phyloP scores from a whole-genome alignment of 169 alveolate genomes.

The Blepharisma undulans region DNA sequence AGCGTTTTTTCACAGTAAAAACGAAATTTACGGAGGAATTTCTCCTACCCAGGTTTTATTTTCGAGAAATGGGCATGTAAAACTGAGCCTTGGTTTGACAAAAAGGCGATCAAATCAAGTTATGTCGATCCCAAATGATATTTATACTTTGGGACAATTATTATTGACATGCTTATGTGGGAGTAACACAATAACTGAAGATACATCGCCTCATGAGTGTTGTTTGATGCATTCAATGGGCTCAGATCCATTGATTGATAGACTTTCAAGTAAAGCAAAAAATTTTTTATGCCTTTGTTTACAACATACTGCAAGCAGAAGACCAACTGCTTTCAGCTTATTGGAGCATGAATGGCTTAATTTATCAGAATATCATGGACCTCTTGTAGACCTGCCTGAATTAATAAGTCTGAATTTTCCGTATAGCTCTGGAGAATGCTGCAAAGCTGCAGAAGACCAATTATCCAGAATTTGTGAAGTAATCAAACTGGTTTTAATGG shows the following conservation, averaged over 20 bases:
- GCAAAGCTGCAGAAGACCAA: background rate
- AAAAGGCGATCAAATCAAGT: background rate
- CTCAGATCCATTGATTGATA: background rate
- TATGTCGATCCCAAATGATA: background rate
- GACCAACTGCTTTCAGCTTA: background rate
- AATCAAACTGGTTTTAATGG: background rate
- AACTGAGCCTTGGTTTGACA: slow-evolving; percentile 40
- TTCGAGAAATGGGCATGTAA: slow-evolving; percentile 49
- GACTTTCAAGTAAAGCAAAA: background rate
- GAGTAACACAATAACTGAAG: background rate
- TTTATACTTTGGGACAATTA: background rate
- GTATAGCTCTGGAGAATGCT: background rate
- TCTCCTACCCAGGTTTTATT: slow-evolving; percentile 50
- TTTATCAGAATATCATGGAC: background rate
- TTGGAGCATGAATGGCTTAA: slow-evolving; percentile 10
- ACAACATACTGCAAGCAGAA: background rate
- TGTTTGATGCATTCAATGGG: background rate
- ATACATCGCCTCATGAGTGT: background rate
- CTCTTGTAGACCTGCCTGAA: background rate
- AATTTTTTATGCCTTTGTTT: background rate
- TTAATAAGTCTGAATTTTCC: background rate
- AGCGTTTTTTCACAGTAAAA: slow-evolving; percentile 32
- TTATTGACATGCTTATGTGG: background rate
- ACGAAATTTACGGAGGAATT: slow-evolving; percentile 50
- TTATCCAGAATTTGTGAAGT: background rate